Conservation (phyloP, 192 early-diverging fungal genomes). For the Funneliformis geosporum region DNA sequence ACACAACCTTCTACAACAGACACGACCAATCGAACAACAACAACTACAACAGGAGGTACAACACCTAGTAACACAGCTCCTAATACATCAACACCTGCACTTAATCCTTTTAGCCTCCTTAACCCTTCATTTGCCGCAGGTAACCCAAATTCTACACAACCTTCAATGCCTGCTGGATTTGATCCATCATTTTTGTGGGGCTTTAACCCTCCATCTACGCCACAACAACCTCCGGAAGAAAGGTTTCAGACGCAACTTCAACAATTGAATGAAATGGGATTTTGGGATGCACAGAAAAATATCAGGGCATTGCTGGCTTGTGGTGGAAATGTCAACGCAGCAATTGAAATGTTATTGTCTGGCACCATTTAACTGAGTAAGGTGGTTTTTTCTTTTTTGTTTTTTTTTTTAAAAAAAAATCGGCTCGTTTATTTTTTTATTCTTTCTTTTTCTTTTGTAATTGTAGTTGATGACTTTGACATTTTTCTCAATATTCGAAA, state of each 20-base stretch:
- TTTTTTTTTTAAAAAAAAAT: too few relatives aligned
- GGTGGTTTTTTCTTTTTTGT: neutral
- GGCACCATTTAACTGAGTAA: conserved; percentile 35
- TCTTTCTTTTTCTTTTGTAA: too few relatives aligned
- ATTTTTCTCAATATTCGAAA: too few relatives aligned
- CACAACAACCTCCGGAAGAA: conserved; percentile 60
- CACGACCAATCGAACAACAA: neutral
- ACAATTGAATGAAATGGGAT: conserved; percentile 94
- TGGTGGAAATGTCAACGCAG: conserved; percentile 89
- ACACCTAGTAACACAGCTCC: conserved; percentile 33
- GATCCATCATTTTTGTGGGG: neutral
- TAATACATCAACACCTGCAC: conserved; percentile 32
- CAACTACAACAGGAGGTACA: conserved; percentile 31
- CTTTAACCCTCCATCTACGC: conserved; percentile 23
- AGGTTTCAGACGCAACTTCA: conserved; percentile 77
- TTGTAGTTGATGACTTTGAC: too few relatives aligned
- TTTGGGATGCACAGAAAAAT: conserved; percentile 86
- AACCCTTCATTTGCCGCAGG: conserved; percentile 41
- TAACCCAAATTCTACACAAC: conserved; percentile 37
- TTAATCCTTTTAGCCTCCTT: conserved; percentile 48
- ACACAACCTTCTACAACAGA: conserved; percentile 34
- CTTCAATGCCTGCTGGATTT: too few relatives aligned
- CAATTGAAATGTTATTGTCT: conserved; percentile 83
- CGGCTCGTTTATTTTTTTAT: too few relatives aligned
- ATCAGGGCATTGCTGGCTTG: conserved; percentile 82